Evolutionary conservation across 768 basidiomycete species (phyloP), one percentile per base, ranked within the genome.

Genomic region (Podaxis pistillaris): DNA sequence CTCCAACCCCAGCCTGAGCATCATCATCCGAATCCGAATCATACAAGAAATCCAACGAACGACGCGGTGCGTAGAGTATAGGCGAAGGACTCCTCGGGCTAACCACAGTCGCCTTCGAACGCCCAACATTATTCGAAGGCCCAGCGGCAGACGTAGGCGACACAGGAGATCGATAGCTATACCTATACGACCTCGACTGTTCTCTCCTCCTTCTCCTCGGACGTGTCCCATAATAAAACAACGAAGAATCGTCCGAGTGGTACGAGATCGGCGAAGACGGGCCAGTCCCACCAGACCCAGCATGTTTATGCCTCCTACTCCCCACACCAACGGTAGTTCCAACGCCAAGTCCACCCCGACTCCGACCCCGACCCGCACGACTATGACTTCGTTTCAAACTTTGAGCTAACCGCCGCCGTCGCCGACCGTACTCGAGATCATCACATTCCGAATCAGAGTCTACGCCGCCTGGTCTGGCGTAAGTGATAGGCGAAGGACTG

Each of bases 181-280:
- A 69, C 58, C 67, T 63, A 60, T 73, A 73, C 11, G 71, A 65
- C 26, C 71, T 66, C 57, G 70, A 53, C 56, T 72, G 72, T 30
- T 65, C 58, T 22, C 63, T 66, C 51, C 70, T 66, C 40, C 65
- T 65, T 54, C 71, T 66, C 38, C 61, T 64, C 12, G 60, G 54
- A 5, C 38, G 61, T n/a, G 19, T 28, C 4, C 28, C 55, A 11
- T 38, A 22, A 30, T 49, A 40, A 13, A 41, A 30, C 8, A 62
- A 51, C 19, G 61, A 62, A 2, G 61, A 62, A 56, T 62, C 55
- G 17, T 62, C 61, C 1, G 61, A 62, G 19, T 56, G 61, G 8
- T 62, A 62, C 15, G 61, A 62, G 2, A 56, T 62, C 17, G 61
- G 54, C 17, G 60, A 54, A 12, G 60, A 54, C 1, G 60, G 53